Base-by-base conservation (phyloP, 257 asterid genomes). In the Penstemon newberryi region DNA sequence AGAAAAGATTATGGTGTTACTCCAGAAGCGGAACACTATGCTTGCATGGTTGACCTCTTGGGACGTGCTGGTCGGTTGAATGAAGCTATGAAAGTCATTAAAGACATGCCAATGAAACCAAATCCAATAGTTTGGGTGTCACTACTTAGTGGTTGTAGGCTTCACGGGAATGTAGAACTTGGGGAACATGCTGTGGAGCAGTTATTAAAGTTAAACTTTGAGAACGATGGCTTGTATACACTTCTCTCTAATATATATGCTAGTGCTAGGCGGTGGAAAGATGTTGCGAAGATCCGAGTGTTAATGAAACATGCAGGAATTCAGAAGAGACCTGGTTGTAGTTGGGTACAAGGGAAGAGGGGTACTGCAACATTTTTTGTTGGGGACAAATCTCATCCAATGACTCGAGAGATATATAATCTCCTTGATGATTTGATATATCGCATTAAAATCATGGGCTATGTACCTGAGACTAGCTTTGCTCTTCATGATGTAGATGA, bases 401-500 rank as follows among this genome's bases (percentile, higher is more conserved):
- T 87, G 93, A 66, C 97, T 58, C 46, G 75, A 46, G 80, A 85
- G 74, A 92, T 89, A 38, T 82, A 85, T 72, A 56, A 74, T 66
- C 82, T 83, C 41, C 86, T 92, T 12, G 84, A 76, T 7, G 89
- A 89, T 65, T 74, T 92, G 65, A 81, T 89, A 70, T 56, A 70
- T 44, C 86, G 90, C 13, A 84, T 85, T 33, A 92, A 86, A 74
- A 62, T 76, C 25, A 82, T 92, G 95, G 98, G 98, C 0, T 92
- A 92, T 69, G 82, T 83, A n/a, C 89, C 97, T 4, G 97, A 92
- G 75, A 92, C 93, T 39, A 79, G 78, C 76, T 92, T 80, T 77
- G 96, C 96, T 40, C 96, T 92, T 57, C 98, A 92, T 66, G 98
- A 92, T 59, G 98, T 92, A n/a, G 95, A 87, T 76, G 95, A 92